These are phyloP conservation scores for Beta lomatogona DNA, from an alignment of 179 eudicot genomes.

Conservation along the genomic window DNA sequence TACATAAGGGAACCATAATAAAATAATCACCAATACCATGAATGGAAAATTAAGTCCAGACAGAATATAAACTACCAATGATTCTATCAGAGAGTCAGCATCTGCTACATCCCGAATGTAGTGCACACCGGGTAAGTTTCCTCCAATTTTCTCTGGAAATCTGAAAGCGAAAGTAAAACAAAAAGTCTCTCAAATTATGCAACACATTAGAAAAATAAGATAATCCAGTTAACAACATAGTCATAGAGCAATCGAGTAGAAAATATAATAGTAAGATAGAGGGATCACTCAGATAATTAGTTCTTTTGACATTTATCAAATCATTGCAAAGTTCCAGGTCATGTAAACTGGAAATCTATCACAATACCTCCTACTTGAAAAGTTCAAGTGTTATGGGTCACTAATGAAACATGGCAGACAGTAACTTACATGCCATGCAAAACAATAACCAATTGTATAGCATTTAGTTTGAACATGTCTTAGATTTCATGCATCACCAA, in stretches of 20 bases:
- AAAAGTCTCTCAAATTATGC: constrained; percentile 7
- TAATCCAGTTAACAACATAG: not conserved
- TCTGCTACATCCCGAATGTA: constrained; percentile 96
- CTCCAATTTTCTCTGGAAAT: constrained; percentile 93
- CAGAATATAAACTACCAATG: constrained; percentile 58
- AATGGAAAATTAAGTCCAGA: not conserved
- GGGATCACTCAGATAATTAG: not conserved
- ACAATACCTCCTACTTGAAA: not conserved
- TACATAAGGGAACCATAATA: not conserved
- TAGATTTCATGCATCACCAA: not conserved
- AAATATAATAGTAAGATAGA: too few species aligned
- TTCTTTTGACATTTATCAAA: not conserved
- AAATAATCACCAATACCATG: not conserved
- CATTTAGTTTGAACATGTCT: not conserved
- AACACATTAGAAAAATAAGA: not conserved
- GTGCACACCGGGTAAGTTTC: constrained; percentile 92
- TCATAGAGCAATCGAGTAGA: not conserved
- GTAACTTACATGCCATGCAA: too few species aligned
- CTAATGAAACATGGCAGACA: not conserved
- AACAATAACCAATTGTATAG: not conserved
- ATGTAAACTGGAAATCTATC: not conserved
- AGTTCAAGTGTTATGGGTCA: not conserved
- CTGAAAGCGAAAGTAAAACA: constrained; percentile 40
- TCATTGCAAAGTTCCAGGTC: not conserved
- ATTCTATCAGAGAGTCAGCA: constrained; percentile 80